Percentiles rank a stretch among this genome's conserved stretches.
phyloP scores from a whole-genome alignment of 768 basidiomycete genomes.

The Boletales sp. region DNA sequence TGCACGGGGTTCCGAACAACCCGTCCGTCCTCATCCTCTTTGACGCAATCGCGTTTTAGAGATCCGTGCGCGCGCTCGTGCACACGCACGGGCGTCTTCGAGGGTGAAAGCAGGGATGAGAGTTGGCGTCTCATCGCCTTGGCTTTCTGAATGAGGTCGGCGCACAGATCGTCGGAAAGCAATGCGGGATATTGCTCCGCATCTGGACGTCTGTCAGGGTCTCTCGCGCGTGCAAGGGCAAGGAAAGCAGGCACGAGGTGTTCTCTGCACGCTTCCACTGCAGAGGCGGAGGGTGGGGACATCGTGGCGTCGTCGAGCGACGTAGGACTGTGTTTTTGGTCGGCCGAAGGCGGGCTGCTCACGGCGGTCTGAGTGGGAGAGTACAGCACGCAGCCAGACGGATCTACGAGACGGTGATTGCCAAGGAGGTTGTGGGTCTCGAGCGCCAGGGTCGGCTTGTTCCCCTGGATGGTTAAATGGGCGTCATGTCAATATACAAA shows the following conservation, averaged over 20 bases:
- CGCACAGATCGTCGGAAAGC: constrained; percentile 28
- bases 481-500: constrained; percentile 6
- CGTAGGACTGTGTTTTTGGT: neutral
- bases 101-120: constrained; percentile 7
- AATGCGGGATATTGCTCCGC: constrained; percentile 20
- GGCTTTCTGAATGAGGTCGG: constrained; percentile 16
- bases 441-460: constrained; percentile 12
- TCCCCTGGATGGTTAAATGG: constrained; percentile 1
- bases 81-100: constrained; percentile 1
- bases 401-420: constrained; percentile 1
- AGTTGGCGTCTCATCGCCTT: constrained; percentile 25
- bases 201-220: constrained; percentile 9
- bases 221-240: constrained; percentile 15
- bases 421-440: constrained; percentile 9
- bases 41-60: constrained; percentile 10
- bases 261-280: constrained; percentile 25
- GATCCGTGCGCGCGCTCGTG: neutral
- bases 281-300: constrained; percentile 4
- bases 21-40: constrained; percentile 10
- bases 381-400: neutral
- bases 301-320: neutral
- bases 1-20: constrained; percentile 13
- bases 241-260: constrained; percentile 23
- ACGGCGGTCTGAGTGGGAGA: constrained; percentile 13
- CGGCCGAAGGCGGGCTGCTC: constrained; percentile 4